Conservation (phyloP, 2,329 filamentous ascomycete genomes). For the Monosporascus sp. region DNA sequence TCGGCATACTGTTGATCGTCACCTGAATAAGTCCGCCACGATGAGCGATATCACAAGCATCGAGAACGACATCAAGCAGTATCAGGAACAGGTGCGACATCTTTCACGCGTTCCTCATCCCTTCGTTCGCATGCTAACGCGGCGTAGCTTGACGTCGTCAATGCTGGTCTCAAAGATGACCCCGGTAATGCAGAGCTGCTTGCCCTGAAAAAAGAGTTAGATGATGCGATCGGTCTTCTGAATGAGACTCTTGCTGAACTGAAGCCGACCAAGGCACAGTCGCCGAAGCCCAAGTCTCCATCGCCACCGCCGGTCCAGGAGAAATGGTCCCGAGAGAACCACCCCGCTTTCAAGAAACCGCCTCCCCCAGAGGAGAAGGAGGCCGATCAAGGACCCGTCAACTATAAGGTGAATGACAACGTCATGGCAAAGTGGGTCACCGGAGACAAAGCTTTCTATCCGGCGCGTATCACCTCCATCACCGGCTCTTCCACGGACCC, state of each 20-base stretch:
- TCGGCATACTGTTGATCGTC: background rate
- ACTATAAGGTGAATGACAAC: conserved; percentile 82
- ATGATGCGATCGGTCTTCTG: conserved; percentile 73
- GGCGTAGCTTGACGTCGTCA: conserved; percentile 68
- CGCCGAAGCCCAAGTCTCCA: conserved; percentile 34
- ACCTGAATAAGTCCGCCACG: conserved; percentile 6
- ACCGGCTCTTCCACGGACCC: conserved; percentile 88
- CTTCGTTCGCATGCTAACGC: background rate
- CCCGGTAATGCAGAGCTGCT: conserved; percentile 74
- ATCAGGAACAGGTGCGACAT: conserved; percentile 50
- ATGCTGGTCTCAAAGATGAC: conserved; percentile 71
- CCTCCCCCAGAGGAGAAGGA: conserved; percentile 48
- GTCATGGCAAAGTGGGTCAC: conserved; percentile 88
- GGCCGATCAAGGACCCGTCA: conserved; percentile 42
- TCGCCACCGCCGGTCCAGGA: conserved; percentile 53
- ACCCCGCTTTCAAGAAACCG: conserved; percentile 67
- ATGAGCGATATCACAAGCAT: conserved; percentile 41
- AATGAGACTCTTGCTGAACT: conserved; percentile 78
- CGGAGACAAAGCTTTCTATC: conserved; percentile 86
- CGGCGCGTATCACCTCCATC: conserved; percentile 86
- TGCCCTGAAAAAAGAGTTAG: conserved; percentile 72
- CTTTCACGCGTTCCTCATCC: background rate
- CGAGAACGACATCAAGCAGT: conserved; percentile 49
- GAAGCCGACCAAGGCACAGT: conserved; percentile 52
- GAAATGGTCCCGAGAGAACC: conserved; percentile 77